phyloP scores from a whole-genome alignment of 148 eudicot species.

The Rhododendron ferrugineum region DNA sequence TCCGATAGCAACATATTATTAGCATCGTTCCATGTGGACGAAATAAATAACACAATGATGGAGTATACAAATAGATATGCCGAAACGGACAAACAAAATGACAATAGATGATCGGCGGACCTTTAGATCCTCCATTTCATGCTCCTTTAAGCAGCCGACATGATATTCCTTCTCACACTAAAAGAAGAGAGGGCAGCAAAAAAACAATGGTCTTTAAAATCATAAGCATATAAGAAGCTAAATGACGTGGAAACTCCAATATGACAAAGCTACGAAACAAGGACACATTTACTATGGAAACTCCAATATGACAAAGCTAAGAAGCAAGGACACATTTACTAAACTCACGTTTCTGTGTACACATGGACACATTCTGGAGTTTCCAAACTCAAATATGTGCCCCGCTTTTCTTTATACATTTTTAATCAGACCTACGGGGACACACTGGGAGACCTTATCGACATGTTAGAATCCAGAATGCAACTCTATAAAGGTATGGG shows the following conservation, averaged over 20 bases:
- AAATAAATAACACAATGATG: not conserved
- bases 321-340: not conserved
- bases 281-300: not conserved
- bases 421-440: not conserved
- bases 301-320: not conserved
- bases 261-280: constrained; percentile 4
- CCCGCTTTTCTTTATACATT: not conserved
- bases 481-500: not conserved
- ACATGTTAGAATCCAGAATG: not conserved
- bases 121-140: constrained; percentile 52
- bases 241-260: not conserved
- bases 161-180: constrained; percentile 88
- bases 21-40: not conserved
- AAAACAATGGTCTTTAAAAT: not conserved
- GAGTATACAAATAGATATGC: not conserved
- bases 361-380: not conserved
- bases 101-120: constrained; percentile 18
- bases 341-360: not conserved
- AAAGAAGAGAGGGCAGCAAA: constrained; percentile 4
- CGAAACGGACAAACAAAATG: not conserved
- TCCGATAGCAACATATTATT: not conserved
- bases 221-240: not conserved
- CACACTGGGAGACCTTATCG: not conserved
- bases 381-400: not conserved
- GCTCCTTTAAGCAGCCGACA: constrained; percentile 65